Conservation (phyloP, 768 basidiomycete species). For the Porphyrellus cyaneotinctus region DNA sequence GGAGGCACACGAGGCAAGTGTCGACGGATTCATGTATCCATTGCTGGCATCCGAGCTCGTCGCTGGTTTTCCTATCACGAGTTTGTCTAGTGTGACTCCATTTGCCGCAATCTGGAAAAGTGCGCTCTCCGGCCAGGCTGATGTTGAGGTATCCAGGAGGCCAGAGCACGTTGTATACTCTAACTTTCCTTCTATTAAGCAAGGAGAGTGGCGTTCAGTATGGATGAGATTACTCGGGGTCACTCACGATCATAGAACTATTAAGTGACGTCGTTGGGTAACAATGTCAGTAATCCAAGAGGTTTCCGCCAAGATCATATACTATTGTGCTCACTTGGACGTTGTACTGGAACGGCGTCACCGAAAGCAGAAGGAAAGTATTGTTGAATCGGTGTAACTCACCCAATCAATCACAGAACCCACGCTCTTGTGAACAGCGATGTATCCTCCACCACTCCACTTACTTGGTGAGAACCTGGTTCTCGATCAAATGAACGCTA, state of each 20-base stretch:
- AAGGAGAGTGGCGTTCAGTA: background rate
- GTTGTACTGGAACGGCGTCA: slow-evolving; percentile 23
- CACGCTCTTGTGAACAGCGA: slow-evolving; percentile 32
- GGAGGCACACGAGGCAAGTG: slow-evolving; percentile 38
- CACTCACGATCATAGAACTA: slow-evolving; percentile 29
- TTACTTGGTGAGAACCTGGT: slow-evolving; percentile 18
- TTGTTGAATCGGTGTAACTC: slow-evolving; percentile 13
- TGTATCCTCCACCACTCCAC: slow-evolving; percentile 34
- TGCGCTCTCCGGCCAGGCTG: slow-evolving; percentile 38
- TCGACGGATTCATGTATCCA: slow-evolving; percentile 52
- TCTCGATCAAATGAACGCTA: background rate
- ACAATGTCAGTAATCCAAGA: background rate
- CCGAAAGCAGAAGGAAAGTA: background rate
- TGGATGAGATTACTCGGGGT: too few species aligned
- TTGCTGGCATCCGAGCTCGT: slow-evolving; percentile 46
- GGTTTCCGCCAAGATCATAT: too few species aligned
- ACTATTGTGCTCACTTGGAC: slow-evolving; percentile 31
- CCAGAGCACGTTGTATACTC: slow-evolving; percentile 39
- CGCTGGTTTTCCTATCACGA: slow-evolving; percentile 76
- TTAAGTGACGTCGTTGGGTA: background rate
- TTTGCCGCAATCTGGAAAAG: slow-evolving; percentile 49
- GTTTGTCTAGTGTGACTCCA: slow-evolving; percentile 57
- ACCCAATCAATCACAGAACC: slow-evolving; percentile 46
- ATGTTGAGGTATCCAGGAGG: slow-evolving; percentile 39
- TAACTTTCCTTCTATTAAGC: slow-evolving; percentile 29